Percentiles rank a stretch among this genome's conserved stretches.
phyloP scores from a whole-genome alignment of 345 rosid genomes.

The Citrus cavaleriei region DNA sequence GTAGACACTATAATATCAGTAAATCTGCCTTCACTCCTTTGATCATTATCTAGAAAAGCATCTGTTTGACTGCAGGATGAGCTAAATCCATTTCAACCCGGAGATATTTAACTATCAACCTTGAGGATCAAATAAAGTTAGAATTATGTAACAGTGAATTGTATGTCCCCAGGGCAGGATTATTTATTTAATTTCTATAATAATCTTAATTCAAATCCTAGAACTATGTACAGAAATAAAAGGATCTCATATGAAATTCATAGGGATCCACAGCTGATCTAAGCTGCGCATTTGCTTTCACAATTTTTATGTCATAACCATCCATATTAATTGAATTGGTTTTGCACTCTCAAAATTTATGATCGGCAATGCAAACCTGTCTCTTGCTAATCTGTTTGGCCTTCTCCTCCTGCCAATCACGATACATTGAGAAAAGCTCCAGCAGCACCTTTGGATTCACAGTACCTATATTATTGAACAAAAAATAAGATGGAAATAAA shows the following conservation, averaged over 20 bases:
- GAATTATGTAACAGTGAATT: neutral
- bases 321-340: neutral
- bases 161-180: neutral
- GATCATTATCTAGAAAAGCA: neutral
- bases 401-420: constrained; percentile 74
- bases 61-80: neutral
- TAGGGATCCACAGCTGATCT: neutral
- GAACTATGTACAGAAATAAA: neutral
- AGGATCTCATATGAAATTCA: neutral
- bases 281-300: neutral
- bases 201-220: constrained; percentile 5
- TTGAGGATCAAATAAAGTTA: neutral
- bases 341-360: neutral
- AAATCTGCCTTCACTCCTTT: neutral
- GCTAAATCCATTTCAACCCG: neutral
- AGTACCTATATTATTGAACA: constrained; percentile 35
- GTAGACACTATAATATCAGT: neutral
- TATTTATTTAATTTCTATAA: constrained; percentile 7
- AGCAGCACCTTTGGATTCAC: constrained; percentile 72
- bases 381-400: constrained; percentile 56
- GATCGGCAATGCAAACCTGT: constrained; percentile 44
- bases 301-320: neutral
- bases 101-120: neutral
- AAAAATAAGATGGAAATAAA: constrained; percentile 5
- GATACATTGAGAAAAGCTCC: constrained; percentile 83